These are phyloP conservation scores for Flaveria floridana DNA, from an alignment of 140 eudicot species.

Conservation along the genomic window DNA sequence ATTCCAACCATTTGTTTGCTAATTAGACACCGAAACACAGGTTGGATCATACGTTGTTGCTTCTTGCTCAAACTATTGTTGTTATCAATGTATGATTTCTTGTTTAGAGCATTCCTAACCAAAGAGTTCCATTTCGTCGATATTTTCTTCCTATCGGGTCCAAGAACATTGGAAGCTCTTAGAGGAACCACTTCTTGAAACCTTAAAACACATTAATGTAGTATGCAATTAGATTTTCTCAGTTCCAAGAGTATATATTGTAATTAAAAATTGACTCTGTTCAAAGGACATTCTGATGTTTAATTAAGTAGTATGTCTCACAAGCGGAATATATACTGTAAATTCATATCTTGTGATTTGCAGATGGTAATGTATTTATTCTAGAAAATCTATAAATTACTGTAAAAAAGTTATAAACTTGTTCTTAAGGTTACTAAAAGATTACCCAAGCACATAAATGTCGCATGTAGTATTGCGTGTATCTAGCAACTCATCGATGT, in stretches of 20 bases:
- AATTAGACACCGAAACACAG: constrained; percentile 47
- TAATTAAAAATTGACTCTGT: too few species aligned
- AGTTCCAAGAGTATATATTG: neutral
- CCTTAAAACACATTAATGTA: constrained; percentile 31
- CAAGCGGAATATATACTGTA: too few species aligned
- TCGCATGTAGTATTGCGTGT: constrained; percentile 48
- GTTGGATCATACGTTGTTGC: constrained; percentile 25
- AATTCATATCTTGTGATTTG: too few species aligned
- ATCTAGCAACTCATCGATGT: constrained; percentile 58
- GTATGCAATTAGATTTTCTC: neutral
- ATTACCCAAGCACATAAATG: constrained; percentile 72
- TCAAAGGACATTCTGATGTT: too few species aligned
- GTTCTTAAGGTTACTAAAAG: neutral
- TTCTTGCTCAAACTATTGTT: constrained; percentile 18
- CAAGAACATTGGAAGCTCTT: constrained; percentile 58
- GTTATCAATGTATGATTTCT: constrained; percentile 19
- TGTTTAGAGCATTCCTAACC: constrained; percentile 51
- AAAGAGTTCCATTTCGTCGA: constrained; percentile 63
- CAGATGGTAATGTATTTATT: too few species aligned
- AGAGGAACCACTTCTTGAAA: constrained; percentile 87
- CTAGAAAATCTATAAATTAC: too few species aligned
- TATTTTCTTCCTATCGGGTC: constrained; percentile 50
- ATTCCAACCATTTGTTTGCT: constrained; percentile 79
- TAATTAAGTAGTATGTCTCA: too few species aligned
- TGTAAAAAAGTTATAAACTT: neutral